Evolutionary conservation across 208 protist species (phyloP).

Genomic region (Leishmania turanica): DNA sequence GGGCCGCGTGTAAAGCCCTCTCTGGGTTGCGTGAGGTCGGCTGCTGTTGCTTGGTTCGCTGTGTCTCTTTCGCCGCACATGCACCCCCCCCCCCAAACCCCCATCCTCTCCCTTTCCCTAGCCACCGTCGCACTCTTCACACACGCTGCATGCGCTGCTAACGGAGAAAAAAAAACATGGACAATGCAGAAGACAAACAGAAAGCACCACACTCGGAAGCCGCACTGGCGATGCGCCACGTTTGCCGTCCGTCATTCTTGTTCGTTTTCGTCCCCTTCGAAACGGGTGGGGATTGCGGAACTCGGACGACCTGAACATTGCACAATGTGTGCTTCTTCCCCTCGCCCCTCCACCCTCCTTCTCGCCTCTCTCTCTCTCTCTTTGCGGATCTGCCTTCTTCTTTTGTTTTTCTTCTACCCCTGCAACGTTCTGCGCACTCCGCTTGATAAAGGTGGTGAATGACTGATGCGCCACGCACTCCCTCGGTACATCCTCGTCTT

Average conservation of each 20-base stretch:
- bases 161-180: neutral
- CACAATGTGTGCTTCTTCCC: neutral
- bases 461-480: too few species aligned
- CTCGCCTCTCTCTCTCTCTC: neutral
- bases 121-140: neutral
- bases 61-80: too few species aligned
- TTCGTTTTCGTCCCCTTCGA: neutral
- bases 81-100: neutral
- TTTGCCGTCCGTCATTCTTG: neutral
- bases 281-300: neutral
- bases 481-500: neutral
- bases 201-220: neutral
- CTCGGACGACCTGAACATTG: neutral
- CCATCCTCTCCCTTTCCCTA: neutral
- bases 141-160: neutral
- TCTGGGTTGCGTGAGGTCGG: neutral
- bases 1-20: neutral
- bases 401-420: neutral
- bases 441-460: neutral
- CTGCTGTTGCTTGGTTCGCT: neutral
- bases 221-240: too few species aligned
- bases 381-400: neutral
- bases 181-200: neutral
- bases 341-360: neutral
- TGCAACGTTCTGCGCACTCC: neutral